These are phyloP conservation scores for Leccinum angustisporum DNA, from an alignment of 1,284 basidiomycete species.

Conservation along the genomic window DNA sequence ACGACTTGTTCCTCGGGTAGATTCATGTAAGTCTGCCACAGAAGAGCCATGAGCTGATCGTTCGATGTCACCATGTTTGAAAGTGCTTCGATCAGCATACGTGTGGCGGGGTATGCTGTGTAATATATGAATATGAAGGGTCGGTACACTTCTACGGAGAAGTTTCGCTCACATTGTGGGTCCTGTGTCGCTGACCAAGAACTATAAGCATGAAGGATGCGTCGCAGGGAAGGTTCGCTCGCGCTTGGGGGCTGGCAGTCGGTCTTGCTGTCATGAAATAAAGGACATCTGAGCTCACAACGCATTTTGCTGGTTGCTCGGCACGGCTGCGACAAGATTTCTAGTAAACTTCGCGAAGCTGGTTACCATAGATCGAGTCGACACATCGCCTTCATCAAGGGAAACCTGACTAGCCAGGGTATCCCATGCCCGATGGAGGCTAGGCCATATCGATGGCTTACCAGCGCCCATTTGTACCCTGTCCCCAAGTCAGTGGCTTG, in stretches of 20 bases:
- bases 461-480: constrained; percentile 47
- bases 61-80: constrained; percentile 76
- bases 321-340: constrained; percentile 70
- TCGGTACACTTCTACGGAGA: constrained; percentile 16
- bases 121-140: not conserved
- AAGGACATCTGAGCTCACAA: constrained; percentile 51
- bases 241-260: constrained; percentile 40
- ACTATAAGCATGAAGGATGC: constrained; percentile 59
- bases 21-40: constrained; percentile 66
- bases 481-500: constrained; percentile 7
- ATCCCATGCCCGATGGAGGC: constrained; percentile 56
- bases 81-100: constrained; percentile 66
- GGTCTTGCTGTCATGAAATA: constrained; percentile 4
- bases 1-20: constrained; percentile 74
- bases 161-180: constrained; percentile 44
- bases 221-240: constrained; percentile 50
- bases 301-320: constrained; percentile 61
- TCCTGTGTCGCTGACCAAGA: constrained; percentile 64
- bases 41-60: constrained; percentile 47
- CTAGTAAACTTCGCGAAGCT: constrained; percentile 72
- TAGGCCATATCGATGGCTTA: constrained; percentile 52
- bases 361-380: constrained; percentile 40
- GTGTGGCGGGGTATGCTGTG: constrained; percentile 54
- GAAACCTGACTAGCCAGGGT: constrained; percentile 49
- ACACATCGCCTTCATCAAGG: constrained; percentile 38